Conservation (phyloP, 78 protist genomes). For the Monosiga brevicollis region DNA sequence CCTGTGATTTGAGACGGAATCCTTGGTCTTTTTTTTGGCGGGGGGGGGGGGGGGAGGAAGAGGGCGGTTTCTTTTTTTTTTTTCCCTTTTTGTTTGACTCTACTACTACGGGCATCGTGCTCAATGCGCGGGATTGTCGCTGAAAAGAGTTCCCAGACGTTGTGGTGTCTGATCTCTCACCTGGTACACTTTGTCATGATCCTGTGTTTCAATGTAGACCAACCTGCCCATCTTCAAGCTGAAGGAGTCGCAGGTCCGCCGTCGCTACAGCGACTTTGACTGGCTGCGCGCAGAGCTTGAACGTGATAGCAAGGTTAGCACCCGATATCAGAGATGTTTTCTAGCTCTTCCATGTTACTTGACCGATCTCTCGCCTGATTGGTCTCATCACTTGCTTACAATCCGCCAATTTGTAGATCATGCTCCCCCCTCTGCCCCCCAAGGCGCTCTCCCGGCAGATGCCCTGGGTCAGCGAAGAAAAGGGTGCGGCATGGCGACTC, state of each 20-base stretch:
- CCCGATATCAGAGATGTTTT: background rate
- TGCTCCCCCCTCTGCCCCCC: constrained; percentile 23
- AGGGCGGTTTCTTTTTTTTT: background rate
- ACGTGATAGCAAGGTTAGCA: constrained; percentile 13
- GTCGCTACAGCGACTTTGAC: constrained; percentile 34
- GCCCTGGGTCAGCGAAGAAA: background rate
- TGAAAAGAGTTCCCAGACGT: background rate
- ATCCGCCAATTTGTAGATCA: background rate
- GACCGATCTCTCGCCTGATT: background rate
- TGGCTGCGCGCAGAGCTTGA: constrained; percentile 33
- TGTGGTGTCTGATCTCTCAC: background rate
- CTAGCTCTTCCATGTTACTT: background rate
- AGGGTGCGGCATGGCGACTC: background rate
- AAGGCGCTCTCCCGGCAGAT: constrained; percentile 10
- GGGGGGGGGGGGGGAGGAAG: background rate
- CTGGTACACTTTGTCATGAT: background rate
- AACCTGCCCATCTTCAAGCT: constrained; percentile 28
- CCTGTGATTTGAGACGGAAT: too few relatives aligned
- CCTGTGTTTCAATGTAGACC: constrained; percentile 4
- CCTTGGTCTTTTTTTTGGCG: background rate
- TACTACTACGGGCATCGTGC: background rate
- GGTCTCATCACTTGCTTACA: background rate
- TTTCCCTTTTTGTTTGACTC: background rate
- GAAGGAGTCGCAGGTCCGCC: constrained; percentile 12
- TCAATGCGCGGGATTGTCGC: background rate